phyloP scores from a whole-genome alignment of 169 alveolate genomes.

The Babesia caballi region DNA sequence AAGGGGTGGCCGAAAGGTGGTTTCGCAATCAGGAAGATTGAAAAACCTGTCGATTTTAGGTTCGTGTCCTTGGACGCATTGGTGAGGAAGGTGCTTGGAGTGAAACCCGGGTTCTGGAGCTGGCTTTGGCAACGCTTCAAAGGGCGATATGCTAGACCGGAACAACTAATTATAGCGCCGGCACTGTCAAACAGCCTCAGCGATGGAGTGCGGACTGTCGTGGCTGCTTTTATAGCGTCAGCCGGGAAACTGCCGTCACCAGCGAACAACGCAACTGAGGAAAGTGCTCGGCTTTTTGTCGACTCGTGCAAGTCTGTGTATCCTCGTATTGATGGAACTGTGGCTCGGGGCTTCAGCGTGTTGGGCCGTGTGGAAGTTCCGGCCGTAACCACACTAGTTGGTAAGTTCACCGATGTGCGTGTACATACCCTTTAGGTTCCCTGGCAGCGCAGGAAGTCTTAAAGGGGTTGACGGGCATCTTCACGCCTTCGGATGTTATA shows the following conservation, averaged over 20 bases:
- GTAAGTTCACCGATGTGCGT: neutral
- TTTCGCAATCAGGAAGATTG: slow-evolving; percentile 33
- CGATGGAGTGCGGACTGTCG: neutral
- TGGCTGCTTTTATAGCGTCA: neutral
- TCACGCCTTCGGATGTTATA: slow-evolving; percentile 42
- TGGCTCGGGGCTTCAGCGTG: neutral
- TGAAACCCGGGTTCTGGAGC: neutral
- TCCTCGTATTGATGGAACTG: neutral
- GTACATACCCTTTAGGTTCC: slow-evolving; percentile 12
- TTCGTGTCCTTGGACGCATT: neutral
- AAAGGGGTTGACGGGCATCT: slow-evolving; percentile 41
- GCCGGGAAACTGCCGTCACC: neutral
- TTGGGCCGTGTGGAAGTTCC: neutral
- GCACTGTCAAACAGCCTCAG: neutral
- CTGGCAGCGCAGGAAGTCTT: slow-evolving; percentile 59
- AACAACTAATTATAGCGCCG: slow-evolving; percentile 8
- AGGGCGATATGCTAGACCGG: neutral
- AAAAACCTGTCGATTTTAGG: neutral
- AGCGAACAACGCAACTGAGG: neutral
- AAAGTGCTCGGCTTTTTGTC: neutral
- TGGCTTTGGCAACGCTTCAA: neutral
- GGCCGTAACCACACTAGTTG: slow-evolving; percentile 1
- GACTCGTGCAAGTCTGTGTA: neutral
- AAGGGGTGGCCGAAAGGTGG: neutral
- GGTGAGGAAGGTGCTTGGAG: neutral